Base-by-base conservation (phyloP, 2,329 filamentous ascomycete species). In the Monilinia aucupariae region DNA sequence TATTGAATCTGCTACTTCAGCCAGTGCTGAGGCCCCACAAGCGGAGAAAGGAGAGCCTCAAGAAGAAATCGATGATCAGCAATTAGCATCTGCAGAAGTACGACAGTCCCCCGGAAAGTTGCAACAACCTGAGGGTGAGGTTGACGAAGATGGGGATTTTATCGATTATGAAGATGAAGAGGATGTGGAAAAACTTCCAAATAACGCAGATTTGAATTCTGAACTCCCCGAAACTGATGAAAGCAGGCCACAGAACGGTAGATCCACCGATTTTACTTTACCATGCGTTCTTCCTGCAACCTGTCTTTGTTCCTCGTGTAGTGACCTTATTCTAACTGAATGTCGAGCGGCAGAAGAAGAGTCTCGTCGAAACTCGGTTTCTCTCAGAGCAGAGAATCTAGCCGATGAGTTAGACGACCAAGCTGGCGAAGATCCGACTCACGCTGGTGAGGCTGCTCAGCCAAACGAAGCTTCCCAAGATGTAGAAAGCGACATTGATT, bases 161-260 rank as follows among this genome's bases (percentile, higher is more conserved):
- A 75, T 80, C 68, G 79, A 80, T 64, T 83, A 81, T 68, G 79
- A 79, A 30, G 80, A 83, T 63, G 77, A 49, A 48, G 59, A 75
- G n/a, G 76, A 79, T 52, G 25, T 48, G 20, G 62, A 67, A 15
- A 61, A 48, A 25, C 64, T 53, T 27, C 37, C 48, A 15, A 64
- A 66, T 9, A 17, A 48, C 52, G 55, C n/a, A 60, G 45, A n/a
- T 25, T 52, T 62, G 27, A 49, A 56, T 20, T 34, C 41, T 27
- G 41, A 47, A 32, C 32, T 32, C 34, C 52, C 30, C 20, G 20
- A 55, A 49, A 59, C 61, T 61, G 59, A 67, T 56, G 53, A 65
- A 9, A 61, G 65, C 47, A 63, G 56, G 47, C 56, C 51, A 64
- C 51, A 68, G n/a, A 67, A 68, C 65, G 71, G 71, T 73, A 71